Evolutionary conservation across 352 stramenopile species (phyloP).

Genomic region (Phytophthora podocarpi): DNA sequence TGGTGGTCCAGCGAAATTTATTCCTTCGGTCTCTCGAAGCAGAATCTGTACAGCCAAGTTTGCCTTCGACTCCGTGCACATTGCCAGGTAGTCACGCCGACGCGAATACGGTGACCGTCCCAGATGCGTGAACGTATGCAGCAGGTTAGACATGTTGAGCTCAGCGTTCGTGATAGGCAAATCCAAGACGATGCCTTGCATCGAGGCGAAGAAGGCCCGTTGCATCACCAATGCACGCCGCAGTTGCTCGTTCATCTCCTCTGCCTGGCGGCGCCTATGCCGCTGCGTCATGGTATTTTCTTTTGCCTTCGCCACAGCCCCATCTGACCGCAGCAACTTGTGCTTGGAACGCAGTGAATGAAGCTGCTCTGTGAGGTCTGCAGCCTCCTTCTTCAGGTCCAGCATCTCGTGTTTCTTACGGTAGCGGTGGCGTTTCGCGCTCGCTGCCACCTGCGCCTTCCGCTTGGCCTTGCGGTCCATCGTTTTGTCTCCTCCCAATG

Average conservation of each 20-base stretch:
- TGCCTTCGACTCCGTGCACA: conserved; percentile 53
- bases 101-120: conserved; percentile 41
- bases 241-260: conserved; percentile 57
- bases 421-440: conserved; percentile 28
- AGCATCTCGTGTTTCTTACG: conserved; percentile 55
- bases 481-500: background rate
- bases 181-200: conserved; percentile 42
- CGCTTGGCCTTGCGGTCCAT: conserved; percentile 25
- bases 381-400: conserved; percentile 41
- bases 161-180: conserved; percentile 31
- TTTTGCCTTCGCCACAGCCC: conserved; percentile 33
- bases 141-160: conserved; percentile 54
- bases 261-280: conserved; percentile 36
- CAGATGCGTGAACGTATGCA: conserved; percentile 68
- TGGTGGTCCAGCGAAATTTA: conserved; percentile 36
- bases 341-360: conserved; percentile 39
- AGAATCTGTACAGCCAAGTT: conserved; percentile 60
- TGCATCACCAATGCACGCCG: conserved; percentile 55
- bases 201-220: conserved; percentile 44
- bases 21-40: conserved; percentile 47
- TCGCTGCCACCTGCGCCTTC: conserved; percentile 27
- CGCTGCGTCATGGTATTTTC: conserved; percentile 38
- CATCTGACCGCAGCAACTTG: conserved; percentile 29
- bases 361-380: conserved; percentile 38
- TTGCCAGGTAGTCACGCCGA: conserved; percentile 46